Percentiles rank a stretch among this genome's conserved stretches.
Conservation (phyloP, 768 basidiomycete species). For the Tricholoma hemisulphureum region DNA sequence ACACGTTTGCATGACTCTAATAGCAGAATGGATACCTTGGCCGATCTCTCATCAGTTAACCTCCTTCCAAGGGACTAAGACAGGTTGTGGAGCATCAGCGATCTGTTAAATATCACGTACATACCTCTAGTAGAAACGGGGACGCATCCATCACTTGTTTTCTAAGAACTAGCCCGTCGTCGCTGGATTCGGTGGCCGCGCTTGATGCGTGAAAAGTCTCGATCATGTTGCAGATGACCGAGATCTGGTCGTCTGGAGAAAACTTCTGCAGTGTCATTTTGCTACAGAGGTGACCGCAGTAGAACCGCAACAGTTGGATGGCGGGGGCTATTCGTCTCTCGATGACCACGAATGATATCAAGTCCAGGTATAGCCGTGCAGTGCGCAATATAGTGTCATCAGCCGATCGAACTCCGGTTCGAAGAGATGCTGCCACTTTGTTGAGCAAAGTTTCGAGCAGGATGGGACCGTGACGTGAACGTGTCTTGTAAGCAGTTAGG, state of each 20-base stretch:
- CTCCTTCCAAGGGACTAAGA: conserved; percentile 34
- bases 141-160: conserved; percentile 52
- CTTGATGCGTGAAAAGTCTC: conserved; percentile 42
- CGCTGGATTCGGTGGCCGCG: conserved; percentile 22
- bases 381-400: conserved; percentile 33
- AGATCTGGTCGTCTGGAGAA: conserved; percentile 39
- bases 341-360: conserved; percentile 43
- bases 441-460: conserved; percentile 31
- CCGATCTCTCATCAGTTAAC: conserved; percentile 26
- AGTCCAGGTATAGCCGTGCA: conserved; percentile 44
- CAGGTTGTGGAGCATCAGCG: not conserved
- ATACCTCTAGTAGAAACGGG: conserved; percentile 47
- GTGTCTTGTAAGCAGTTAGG: conserved; percentile 42
- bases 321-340: conserved; percentile 43
- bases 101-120: conserved; percentile 15
- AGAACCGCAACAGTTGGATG: conserved; percentile 51
- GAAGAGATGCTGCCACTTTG: conserved; percentile 15
- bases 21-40: conserved; percentile 39
- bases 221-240: conserved; percentile 46
- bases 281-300: conserved; percentile 40
- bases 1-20: conserved; percentile 46
- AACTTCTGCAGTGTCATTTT: conserved; percentile 50
- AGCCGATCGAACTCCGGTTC: conserved; percentile 10
- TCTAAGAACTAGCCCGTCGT: conserved; percentile 32
- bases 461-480: conserved; percentile 35